phyloP scores from a whole-genome alignment of 139 green algal genomes.

The Spirogloea muscicola region DNA sequence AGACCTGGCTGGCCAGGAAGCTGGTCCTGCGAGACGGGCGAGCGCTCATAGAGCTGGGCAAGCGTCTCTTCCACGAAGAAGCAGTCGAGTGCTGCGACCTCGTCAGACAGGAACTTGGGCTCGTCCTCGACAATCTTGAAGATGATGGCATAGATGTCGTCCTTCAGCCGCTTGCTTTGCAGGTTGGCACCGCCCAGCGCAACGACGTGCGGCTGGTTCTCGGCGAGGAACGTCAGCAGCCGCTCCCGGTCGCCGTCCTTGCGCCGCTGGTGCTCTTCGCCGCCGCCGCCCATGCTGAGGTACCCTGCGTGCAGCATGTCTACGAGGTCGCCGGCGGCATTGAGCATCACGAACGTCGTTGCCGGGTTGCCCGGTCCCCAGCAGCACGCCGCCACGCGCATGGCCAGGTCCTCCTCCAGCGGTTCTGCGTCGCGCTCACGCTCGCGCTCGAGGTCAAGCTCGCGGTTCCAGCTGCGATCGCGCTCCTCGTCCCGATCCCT shows the following conservation, averaged over 20 bases:
- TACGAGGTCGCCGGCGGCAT: constrained; percentile 61
- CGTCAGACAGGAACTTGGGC: constrained; percentile 28
- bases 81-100: constrained; percentile 43
- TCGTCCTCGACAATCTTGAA: constrained; percentile 63
- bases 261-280: constrained; percentile 23
- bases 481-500: no score
- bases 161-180: constrained; percentile 58
- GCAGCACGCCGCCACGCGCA: constrained; percentile 61
- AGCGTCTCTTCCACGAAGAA: constrained; percentile 67
- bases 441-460: no score
- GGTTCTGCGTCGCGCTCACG: no score
- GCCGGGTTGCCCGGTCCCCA: constrained; percentile 64
- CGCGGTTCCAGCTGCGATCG: no score
- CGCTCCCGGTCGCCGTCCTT: constrained; percentile 48
- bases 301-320: constrained; percentile 65
- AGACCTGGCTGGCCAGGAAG: constrained; percentile 54
- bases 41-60: constrained; percentile 73
- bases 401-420: no score
- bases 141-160: no score
- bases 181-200: constrained; percentile 64
- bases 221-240: constrained; percentile 65
- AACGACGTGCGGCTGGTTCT: constrained; percentile 71
- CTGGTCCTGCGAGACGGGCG: constrained; percentile 59
- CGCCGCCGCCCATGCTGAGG: constrained; percentile 49
- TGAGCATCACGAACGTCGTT: constrained; percentile 72